These are phyloP conservation scores for Pythium angustatum DNA, from an alignment of 352 stramenopile species.

Conservation along the genomic window DNA sequence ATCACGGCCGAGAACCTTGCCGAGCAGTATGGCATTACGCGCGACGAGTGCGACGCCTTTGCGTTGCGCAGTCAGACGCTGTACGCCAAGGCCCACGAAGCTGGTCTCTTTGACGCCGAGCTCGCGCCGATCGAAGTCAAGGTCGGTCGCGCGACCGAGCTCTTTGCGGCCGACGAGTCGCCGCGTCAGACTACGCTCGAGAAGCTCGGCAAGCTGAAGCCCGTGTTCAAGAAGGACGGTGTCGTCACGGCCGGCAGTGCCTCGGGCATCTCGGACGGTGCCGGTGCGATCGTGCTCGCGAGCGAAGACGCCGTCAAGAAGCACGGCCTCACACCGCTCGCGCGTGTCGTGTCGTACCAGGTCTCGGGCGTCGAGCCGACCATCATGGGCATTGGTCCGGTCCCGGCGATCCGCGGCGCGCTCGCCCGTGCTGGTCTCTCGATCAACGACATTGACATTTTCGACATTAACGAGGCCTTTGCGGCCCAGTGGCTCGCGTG, in stretches of 20 bases:
- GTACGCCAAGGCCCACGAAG: constrained; percentile 90
- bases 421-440: constrained; percentile 87
- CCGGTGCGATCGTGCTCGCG: constrained; percentile 93
- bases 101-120: constrained; percentile 94
- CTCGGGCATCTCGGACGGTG: constrained; percentile 97
- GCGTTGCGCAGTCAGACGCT: constrained; percentile 92
- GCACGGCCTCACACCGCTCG: constrained; percentile 93
- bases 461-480: constrained; percentile 99
- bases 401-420: constrained; percentile 93
- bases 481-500: constrained; percentile 96
- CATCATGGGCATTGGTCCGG: constrained; percentile 98
- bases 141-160: constrained; percentile 88
- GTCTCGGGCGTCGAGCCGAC: constrained; percentile 94
- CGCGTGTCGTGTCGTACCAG: constrained; percentile 91
- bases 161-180: constrained; percentile 78
- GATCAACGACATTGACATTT: constrained; percentile 94
- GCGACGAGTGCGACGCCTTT: constrained; percentile 95
- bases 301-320: constrained; percentile 92
- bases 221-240: constrained; percentile 98
- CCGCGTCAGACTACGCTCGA: constrained; percentile 73
- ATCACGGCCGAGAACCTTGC: constrained; percentile 99
- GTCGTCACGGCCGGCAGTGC: constrained; percentile 96
- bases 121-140: constrained; percentile 92
- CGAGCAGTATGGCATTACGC: constrained; percentile 92
- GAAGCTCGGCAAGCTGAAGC: constrained; percentile 91